Percentiles rank a stretch among this genome's conserved stretches.
phyloP scores from a whole-genome alignment of 176 grass and related monocot genomes.

The Ananas comosus region DNA sequence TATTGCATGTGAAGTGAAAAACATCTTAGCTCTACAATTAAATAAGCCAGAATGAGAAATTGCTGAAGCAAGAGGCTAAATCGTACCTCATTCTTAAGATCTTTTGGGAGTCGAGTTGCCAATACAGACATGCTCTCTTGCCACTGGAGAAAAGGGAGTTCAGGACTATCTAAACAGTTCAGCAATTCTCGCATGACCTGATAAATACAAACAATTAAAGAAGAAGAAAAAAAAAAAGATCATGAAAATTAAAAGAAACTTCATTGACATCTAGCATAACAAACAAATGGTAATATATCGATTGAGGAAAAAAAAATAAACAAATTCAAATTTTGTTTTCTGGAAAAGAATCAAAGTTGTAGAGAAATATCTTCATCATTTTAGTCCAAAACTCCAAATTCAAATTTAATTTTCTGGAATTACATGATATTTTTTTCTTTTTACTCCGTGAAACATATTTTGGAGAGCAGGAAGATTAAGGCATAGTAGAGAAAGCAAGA shows the following conservation, averaged over 20 bases:
- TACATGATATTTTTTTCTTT: not conserved
- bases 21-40: conserved; percentile 15
- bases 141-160: conserved; percentile 99
- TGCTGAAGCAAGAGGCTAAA: conserved; percentile 17
- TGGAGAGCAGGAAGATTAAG: no score
- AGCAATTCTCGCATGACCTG: conserved; percentile 87
- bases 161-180: conserved; percentile 85
- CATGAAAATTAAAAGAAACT: no score
- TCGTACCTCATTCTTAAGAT: conserved; percentile 75
- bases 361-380: no score
- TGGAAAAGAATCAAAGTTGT: no score
- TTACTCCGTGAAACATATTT: no score
- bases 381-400: no score
- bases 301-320: no score
- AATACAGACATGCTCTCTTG: conserved; percentile 99
- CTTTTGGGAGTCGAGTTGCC: conserved; percentile 86
- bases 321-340: no score
- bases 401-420: no score
- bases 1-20: conserved; percentile 27
- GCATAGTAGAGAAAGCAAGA: no score
- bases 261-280: no score
- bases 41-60: not conserved
- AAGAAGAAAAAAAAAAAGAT: not conserved
- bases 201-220: conserved; percentile 5
- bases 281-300: no score